These are phyloP conservation scores for Exserohilum turcica DNA, from an alignment of 2,329 filamentous ascomycete species.

Conservation along the genomic window DNA sequence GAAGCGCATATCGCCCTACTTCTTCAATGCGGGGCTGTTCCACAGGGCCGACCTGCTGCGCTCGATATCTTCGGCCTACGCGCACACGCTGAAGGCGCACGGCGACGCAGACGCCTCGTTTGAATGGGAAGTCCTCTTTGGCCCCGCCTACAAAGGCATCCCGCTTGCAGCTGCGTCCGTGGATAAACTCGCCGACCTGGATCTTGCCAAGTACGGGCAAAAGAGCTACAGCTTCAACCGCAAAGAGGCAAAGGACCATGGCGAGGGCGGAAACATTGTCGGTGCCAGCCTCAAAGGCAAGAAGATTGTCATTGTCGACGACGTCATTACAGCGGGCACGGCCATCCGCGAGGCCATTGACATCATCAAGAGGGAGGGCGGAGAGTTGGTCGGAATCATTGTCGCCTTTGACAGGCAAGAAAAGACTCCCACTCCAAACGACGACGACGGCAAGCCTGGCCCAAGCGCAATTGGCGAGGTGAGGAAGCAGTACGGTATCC, in stretches of 20 bases:
- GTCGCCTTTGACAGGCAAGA: conserved; percentile 88
- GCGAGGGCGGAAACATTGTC: conserved; percentile 91
- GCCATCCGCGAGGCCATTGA: conserved; percentile 90
- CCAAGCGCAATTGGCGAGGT: conserved; percentile 86
- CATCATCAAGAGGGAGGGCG: conserved; percentile 85
- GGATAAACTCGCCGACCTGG: conserved; percentile 74
- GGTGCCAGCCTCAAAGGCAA: conserved; percentile 84
- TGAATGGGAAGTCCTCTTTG: conserved; percentile 84
- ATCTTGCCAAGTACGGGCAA: conserved; percentile 67
- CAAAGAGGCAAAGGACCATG: conserved; percentile 95
- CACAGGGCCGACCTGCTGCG: conserved; percentile 78
- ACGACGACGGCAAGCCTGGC: conserved; percentile 70
- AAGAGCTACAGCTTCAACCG: conserved; percentile 90
- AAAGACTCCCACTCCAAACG: conserved; percentile 67
- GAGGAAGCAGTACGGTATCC: conserved; percentile 79
- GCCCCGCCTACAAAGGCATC: conserved; percentile 95
- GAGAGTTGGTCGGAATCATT: conserved; percentile 82
- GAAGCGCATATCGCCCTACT: conserved; percentile 88
- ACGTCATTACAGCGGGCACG: conserved; percentile 94
- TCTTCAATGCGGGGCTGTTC: conserved; percentile 95
- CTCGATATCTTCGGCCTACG: conserved; percentile 82
- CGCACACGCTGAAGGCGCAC: conserved; percentile 61
- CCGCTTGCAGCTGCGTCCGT: conserved; percentile 80
- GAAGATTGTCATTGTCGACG: conserved; percentile 88
- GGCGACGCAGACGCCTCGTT: conserved; percentile 52